Base-by-base conservation (phyloP, 139 green algal species). In the Volvox africanus region DNA sequence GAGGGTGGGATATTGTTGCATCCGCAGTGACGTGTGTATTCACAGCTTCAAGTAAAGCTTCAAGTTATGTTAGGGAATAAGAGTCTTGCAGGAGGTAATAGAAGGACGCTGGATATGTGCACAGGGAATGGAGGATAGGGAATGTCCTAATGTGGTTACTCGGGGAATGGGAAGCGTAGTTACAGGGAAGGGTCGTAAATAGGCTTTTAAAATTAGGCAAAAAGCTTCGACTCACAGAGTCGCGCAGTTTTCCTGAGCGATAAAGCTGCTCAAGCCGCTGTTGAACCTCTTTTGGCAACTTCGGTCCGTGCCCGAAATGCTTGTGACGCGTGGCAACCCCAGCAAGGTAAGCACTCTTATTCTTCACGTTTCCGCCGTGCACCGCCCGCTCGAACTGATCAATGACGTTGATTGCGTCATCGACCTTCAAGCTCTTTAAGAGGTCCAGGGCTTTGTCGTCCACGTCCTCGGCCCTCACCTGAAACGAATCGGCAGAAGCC, bases 321-420 rank as follows among this genome's bases (percentile, higher is more conserved):
- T 91, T 92, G 30, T 86, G 91, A n/a, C 93, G 87, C 26, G 87
- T 88, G 79, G 93, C 92, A 2, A 95, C 92, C 28, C 93, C 93
- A 13, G 78, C 80, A 6, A 95, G 76, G 79, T 93, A 95, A 16
- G 89, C 92, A 33, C 76, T 88, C 77, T 93, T 93, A 61, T 94
- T 94, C 78, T 93, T 92, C 20, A 95, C 92, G 22, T 85, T 80
- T 14, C 76, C 76, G 12, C 20, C 80, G 28, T 92, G 61, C 65
- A 94, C 83, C 12, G 81, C 91, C 21, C 91, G 68, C 65, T 90
- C 84, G 62, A 95, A 93, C 87, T 94, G 89, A 44, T 95, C 91
- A 55, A 95, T 84, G n/a, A 91, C 62, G 36, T 92, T 87, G 26
- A 93, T 35, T 50, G 69, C 81, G 21, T 89, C 78, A n/a, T 92